Base-by-base conservation (phyloP, 345 rosid genomes). In the Camelina hispida region DNA sequence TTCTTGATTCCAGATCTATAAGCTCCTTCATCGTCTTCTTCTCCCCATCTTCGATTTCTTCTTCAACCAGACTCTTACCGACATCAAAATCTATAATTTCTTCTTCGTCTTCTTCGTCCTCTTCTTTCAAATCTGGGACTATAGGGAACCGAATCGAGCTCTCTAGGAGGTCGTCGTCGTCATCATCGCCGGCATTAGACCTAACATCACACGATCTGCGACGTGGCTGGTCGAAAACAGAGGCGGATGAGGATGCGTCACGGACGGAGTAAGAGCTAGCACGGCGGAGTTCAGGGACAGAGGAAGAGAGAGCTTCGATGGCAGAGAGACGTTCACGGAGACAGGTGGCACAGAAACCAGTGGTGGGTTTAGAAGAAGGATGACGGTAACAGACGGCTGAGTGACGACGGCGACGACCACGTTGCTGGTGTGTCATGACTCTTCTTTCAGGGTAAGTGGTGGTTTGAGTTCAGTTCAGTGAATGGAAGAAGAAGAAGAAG, bases 301-400 rank as follows among this genome's bases (percentile, higher is more conserved):
- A 57, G 47, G 77, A 53, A 54, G 83, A 48, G 28, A 83, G 71
- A 78, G 80, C 70, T 70, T 86, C 87, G 70, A 88, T 84, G 47
- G 81, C 78, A 72, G 93, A 79, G 72, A 91, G 96, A 56, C 96
- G 96, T 68, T 91, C 93, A 3, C 90, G 81, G 82, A 89, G 97
- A 62, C 96, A 91, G 52, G 87, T 56, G 52, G 93, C 84, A 50
- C 97, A 91, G 71, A 84, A 84, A 43, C 89, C 91, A 17, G 84
- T 74, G 65, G 82, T 64, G 68, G 95, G 83, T 43, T 80, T 79
- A 65, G 84, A 62, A 68, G 90, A 7, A n/a, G 89, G 91, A 80
- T 84, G 96, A 76, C 86, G 93, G 77, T 69, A 82, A 82, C 93
- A 89, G 32, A 61, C 74, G 58, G 83, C 55, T 65, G 85, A 67